Evolutionary conservation across 2,329 filamentous ascomycete species (phyloP).

Genomic region (Scedosporium apiospermum): DNA sequence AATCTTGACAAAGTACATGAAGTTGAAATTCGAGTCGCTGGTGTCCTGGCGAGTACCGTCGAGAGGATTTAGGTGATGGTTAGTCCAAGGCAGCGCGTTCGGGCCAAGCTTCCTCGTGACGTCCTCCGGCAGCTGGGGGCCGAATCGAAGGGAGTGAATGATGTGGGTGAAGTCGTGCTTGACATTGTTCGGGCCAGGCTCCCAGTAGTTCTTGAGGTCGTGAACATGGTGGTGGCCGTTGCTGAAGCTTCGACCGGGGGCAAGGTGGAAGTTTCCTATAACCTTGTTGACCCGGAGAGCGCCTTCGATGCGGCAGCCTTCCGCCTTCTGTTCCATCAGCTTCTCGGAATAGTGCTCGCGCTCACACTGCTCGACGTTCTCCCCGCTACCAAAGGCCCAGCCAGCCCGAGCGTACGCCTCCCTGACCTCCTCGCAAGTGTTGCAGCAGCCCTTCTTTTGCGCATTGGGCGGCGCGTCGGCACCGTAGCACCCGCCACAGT

Average conservation of each 20-base stretch:
- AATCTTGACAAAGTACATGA: conserved; percentile 99
- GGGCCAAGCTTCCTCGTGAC: conserved; percentile 50
- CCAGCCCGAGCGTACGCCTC: conserved; percentile 83
- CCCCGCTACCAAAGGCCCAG: conserved; percentile 91
- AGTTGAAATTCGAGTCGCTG: conserved; percentile 80
- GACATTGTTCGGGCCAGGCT: conserved; percentile 40
- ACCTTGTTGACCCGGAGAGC: conserved; percentile 95
- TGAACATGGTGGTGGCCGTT: conserved; percentile 97
- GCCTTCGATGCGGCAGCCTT: conserved; percentile 92
- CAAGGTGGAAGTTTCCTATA: conserved; percentile 96
- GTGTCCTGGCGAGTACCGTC: conserved; percentile 72
- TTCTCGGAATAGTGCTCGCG: conserved; percentile 89
- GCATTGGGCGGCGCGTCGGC: conserved; percentile 63
- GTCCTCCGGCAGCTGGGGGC: conserved; percentile 75
- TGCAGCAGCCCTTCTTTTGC: conserved; percentile 82
- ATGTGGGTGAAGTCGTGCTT: conserved; percentile 82
- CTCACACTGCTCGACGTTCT: conserved; percentile 89
- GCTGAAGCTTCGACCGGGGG: conserved; percentile 90
- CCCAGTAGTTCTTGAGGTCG: conserved; percentile 92
- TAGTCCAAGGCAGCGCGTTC: conserved; percentile 58
- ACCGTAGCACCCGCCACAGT: conserved; percentile 92
- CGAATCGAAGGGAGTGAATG: conserved; percentile 86
- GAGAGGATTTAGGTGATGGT: conserved; percentile 86
- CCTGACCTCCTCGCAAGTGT: conserved; percentile 92
- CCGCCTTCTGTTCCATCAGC: conserved; percentile 75